Conservation (phyloP, 768 basidiomycete species). For the Hygrocybe punicea region DNA sequence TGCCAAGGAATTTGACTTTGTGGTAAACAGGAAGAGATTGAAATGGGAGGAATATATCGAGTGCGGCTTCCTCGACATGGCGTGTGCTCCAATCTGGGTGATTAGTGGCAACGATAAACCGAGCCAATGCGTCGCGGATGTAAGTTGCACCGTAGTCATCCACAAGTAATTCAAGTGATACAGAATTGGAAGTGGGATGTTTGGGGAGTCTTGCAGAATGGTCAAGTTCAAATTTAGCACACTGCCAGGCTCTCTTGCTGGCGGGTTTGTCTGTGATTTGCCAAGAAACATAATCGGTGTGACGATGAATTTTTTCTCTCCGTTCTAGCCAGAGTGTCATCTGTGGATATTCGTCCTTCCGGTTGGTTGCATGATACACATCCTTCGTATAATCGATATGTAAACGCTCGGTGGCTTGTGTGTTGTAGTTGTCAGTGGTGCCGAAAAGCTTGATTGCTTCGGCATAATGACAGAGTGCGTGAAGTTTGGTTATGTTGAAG, state of each 20-base stretch:
- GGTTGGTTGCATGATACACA: constrained; percentile 22
- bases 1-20: no score
- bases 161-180: constrained; percentile 17
- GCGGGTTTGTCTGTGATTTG: not conserved
- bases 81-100: no score
- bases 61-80: constrained; percentile 12
- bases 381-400: constrained; percentile 30
- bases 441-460: constrained; percentile 6
- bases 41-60: constrained; percentile 16
- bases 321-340: constrained; percentile 41
- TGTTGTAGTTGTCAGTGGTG: constrained; percentile 18
- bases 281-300: constrained; percentile 29
- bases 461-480: constrained; percentile 7
- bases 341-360: constrained; percentile 31
- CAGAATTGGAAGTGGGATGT: constrained; percentile 22
- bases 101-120: not conserved
- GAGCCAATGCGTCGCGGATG: constrained; percentile 27
- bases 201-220: constrained; percentile 7
- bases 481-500: constrained; percentile 10
- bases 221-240: not conserved
- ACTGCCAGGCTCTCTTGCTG: not conserved
- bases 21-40: not conserved
- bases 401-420: constrained; percentile 10
- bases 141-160: constrained; percentile 26
- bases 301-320: constrained; percentile 32